A percentile compares a stretch with the other conserved stretches of the same genome.
Conservation (phyloP, 202 grass and related monocot species). For the Schoenoplectus triqueter region DNA sequence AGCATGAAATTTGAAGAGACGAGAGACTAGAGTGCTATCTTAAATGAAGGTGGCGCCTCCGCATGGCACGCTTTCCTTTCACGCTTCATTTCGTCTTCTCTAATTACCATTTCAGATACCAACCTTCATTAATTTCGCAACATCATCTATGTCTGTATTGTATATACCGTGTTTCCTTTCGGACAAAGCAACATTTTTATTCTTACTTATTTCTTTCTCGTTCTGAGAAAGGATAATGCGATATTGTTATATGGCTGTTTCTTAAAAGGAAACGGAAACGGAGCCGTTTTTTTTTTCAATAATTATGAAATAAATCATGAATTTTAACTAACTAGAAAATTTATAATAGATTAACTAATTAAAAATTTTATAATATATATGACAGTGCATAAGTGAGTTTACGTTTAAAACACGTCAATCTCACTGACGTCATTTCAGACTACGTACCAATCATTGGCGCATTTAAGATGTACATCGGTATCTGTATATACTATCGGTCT, state of each 20-base stretch:
- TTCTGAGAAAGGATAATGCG: not conserved
- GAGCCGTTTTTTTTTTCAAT: not conserved
- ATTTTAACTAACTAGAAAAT: too few relatives aligned
- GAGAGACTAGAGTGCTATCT: not conserved
- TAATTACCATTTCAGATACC: not conserved
- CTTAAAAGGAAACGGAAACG: not conserved
- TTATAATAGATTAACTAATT: too few relatives aligned
- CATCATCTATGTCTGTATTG: not conserved
- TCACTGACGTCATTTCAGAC: too few relatives aligned
- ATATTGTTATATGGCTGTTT: not conserved
- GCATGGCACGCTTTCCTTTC: conserved; percentile 24
- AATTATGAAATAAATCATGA: too few relatives aligned
- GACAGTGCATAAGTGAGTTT: too few relatives aligned
- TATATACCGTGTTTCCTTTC: not conserved
- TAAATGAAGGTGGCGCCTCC: not conserved
- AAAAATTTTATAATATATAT: too few relatives aligned
- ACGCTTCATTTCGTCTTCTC: not conserved
- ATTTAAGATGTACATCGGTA: too few relatives aligned
- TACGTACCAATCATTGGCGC: too few relatives aligned
- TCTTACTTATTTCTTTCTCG: not conserved
- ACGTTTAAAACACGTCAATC: too few relatives aligned
- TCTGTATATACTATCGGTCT: too few relatives aligned
- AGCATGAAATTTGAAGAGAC: not conserved
- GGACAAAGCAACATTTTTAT: not conserved
- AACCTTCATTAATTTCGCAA: conserved; percentile 2